A percentile compares a stretch with the other conserved stretches of the same genome.
Evolutionary conservation across 169 alveolate species (phyloP).

Genomic region (Plasmodium coatneyi): DNA sequence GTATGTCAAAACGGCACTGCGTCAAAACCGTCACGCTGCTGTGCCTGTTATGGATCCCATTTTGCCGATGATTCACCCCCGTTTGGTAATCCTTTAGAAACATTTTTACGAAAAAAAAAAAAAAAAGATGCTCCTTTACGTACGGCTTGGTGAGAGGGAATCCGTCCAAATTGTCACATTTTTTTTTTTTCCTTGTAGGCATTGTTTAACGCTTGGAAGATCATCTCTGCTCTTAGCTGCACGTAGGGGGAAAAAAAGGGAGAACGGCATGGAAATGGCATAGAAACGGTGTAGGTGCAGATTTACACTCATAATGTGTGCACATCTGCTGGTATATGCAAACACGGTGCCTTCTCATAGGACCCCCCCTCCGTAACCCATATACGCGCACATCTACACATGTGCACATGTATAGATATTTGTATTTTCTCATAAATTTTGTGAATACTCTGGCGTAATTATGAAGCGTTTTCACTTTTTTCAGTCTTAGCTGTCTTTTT

Average conservation of each 20-base stretch:
- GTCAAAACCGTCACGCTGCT: not conserved
- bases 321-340: not conserved
- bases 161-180: constrained; percentile 2
- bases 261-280: not conserved
- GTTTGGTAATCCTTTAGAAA: not conserved
- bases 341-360: not conserved
- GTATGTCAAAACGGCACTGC: not conserved
- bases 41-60: not conserved
- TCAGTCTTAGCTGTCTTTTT: not conserved
- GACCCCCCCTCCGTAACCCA: not conserved
- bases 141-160: not conserved
- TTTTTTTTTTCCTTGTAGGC: constrained; percentile 54
- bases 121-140: not conserved
- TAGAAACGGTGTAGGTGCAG: not conserved
- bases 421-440: not conserved
- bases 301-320: constrained; percentile 8
- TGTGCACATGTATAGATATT: not conserved
- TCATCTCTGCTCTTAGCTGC: constrained; percentile 74
- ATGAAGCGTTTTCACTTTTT: not conserved
- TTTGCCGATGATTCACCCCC: not conserved
- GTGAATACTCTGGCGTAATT: not conserved
- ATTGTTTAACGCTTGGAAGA: constrained; percentile 73
- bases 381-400: not conserved
- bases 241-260: not conserved
- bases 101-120: not conserved